Evolutionary conservation across 1,139 yeast genomes (phyloP).

Genomic region (Citeromyces siamensis): DNA sequence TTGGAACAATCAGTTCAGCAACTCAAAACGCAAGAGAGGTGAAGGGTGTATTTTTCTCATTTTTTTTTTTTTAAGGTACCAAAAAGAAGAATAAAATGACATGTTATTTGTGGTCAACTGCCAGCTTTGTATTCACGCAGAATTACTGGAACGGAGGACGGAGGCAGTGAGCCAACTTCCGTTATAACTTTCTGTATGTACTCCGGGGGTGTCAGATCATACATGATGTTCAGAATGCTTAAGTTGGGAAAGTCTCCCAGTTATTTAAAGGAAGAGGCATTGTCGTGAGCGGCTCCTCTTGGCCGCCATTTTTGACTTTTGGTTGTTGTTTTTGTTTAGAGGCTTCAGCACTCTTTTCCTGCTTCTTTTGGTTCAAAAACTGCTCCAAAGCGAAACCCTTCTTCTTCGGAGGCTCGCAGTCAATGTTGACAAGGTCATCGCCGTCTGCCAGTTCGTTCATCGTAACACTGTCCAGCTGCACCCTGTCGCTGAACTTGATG

Average conservation of each 20-base stretch:
- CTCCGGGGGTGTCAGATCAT: conserved; percentile 91
- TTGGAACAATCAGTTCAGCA: not conserved
- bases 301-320: conserved; percentile 11
- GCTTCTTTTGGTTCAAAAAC: conserved; percentile 36
- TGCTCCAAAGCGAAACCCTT: conserved; percentile 57
- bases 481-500: conserved; percentile 88
- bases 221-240: conserved; percentile 74
- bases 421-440: conserved; percentile 49
- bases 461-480: conserved; percentile 90
- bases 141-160: conserved; percentile 94
- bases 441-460: conserved; percentile 86
- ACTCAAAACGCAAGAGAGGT: not conserved
- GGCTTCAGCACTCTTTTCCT: conserved; percentile 14
- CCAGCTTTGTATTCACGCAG: conserved; percentile 75
- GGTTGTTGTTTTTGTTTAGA: conserved; percentile 10
- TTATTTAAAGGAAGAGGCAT: conserved; percentile 31
- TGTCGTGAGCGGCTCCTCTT: conserved; percentile 11
- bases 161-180: conserved; percentile 92
- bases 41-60: conserved; percentile 5
- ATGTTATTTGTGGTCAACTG: too few relatives aligned
- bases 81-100: too few relatives aligned
- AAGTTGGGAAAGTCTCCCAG: conserved; percentile 57
- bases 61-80: too few relatives aligned
- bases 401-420: conserved; percentile 37
- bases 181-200: conserved; percentile 91